These are phyloP conservation scores for Diaporthe sp. DNA, from an alignment of 2,329 filamentous ascomycete genomes.

Conservation along the genomic window DNA sequence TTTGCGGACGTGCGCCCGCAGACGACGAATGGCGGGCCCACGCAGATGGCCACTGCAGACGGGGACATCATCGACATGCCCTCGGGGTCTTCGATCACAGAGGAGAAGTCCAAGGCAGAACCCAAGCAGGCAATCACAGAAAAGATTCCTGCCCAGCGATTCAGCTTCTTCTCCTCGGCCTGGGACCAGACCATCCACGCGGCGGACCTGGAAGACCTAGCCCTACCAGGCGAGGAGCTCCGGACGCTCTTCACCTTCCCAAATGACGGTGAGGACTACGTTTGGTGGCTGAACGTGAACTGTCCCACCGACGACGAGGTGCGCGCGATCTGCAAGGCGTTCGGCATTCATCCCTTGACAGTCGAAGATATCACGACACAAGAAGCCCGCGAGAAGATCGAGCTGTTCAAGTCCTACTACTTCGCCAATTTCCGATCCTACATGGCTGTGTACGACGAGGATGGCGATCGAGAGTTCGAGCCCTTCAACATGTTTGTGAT, in stretches of 20 bases:
- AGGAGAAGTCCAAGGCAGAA: constrained; percentile 60
- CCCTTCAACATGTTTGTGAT: constrained; percentile 97
- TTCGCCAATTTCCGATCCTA: constrained; percentile 98
- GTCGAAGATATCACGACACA: constrained; percentile 96
- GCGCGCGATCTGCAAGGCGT: constrained; percentile 89
- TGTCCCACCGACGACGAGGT: constrained; percentile 92
- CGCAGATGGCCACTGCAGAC: constrained; percentile 62
- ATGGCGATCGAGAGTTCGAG: constrained; percentile 86
- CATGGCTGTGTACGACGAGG: constrained; percentile 80
- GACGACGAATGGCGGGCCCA: constrained; percentile 42
- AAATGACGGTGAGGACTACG: constrained; percentile 76
- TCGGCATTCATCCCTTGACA: constrained; percentile 94
- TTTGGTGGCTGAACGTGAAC: constrained; percentile 99
- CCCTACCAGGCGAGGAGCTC: constrained; percentile 90
- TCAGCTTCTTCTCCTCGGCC: constrained; percentile 97
- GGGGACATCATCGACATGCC: constrained; percentile 70
- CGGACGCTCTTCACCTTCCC: constrained; percentile 84
- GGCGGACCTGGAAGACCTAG: constrained; percentile 85
- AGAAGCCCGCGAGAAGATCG: constrained; percentile 97
- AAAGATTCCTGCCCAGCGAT: constrained; percentile 65
- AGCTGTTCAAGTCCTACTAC: constrained; percentile 97
- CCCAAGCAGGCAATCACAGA: constrained; percentile 53
- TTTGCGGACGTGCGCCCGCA: constrained; percentile 73
- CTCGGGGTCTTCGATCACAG: constrained; percentile 57
- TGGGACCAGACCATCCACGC: constrained; percentile 95